These are phyloP conservation scores for Lactarius psammicola DNA, from an alignment of 768 basidiomycete species.

Conservation along the genomic window DNA sequence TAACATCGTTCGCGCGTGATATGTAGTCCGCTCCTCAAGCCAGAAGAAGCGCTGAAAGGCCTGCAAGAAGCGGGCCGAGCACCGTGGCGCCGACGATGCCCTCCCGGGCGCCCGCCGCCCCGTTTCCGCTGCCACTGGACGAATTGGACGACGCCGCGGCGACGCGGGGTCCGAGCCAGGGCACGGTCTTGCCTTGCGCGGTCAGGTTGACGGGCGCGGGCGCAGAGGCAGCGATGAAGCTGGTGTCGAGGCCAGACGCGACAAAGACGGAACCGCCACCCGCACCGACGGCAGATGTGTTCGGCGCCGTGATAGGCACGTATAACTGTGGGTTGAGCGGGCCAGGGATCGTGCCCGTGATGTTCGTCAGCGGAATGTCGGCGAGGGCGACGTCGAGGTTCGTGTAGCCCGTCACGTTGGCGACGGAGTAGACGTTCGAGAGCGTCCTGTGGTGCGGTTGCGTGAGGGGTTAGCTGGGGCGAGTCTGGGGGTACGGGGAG, in stretches of 20 bases:
- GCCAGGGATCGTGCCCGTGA: conserved; percentile 45
- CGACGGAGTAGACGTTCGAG: conserved; percentile 54
- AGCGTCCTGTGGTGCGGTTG: conserved; percentile 29
- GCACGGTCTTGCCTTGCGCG: conserved; percentile 31
- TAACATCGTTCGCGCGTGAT: background rate
- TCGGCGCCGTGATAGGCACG: conserved; percentile 42
- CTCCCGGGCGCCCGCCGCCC: background rate
- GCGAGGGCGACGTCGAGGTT: conserved; percentile 37
- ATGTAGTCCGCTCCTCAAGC: background rate
- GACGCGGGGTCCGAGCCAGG: conserved; percentile 15
- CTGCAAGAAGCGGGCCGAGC: background rate
- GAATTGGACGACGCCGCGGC: background rate
- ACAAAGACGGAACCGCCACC: too few relatives aligned
- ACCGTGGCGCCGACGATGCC: background rate
- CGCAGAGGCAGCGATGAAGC: conserved; percentile 33
- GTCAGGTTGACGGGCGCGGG: conserved; percentile 44
- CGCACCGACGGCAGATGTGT: too few relatives aligned
- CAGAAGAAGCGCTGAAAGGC: background rate
- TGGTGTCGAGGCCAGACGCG: conserved; percentile 34
- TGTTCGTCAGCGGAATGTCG: conserved; percentile 41
- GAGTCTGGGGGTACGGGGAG: background rate
- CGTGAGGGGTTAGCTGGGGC: too few relatives aligned
- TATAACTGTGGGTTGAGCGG: conserved; percentile 43
- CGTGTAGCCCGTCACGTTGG: conserved; percentile 44
- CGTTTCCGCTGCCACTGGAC: too few relatives aligned